Percentiles rank a stretch among this genome's conserved stretches.
phyloP scores from a whole-genome alignment of 2,329 filamentous ascomycete species.

The Atkinsonella hypoxylon region DNA sequence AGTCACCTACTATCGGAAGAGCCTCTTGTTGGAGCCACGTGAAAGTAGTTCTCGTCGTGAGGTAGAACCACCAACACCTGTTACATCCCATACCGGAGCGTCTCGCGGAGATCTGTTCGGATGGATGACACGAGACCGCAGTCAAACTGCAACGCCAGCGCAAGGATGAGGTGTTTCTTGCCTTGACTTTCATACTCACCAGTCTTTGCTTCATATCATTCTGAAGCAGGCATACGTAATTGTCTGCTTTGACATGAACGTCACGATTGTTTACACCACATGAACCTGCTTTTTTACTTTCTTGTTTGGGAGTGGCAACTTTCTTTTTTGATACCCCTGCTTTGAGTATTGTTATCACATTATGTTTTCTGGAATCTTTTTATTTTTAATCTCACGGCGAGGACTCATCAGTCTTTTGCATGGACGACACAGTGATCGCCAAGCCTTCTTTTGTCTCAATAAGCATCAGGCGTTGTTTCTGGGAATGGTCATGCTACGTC shows the following conservation, averaged over 20 bases:
- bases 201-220: not conserved
- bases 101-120: slow-evolving; percentile 32
- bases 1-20: slow-evolving; percentile 64
- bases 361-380: not conserved
- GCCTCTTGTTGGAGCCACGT: slow-evolving; percentile 69
- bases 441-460: not conserved
- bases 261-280: not conserved
- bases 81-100: slow-evolving; percentile 17
- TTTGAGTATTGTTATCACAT: not conserved
- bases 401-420: not conserved
- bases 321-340: slow-evolving; percentile 7
- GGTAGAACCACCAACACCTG: slow-evolving; percentile 20
- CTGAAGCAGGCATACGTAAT: not conserved
- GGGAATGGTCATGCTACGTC: not conserved
- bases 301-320: not conserved
- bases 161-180: slow-evolving; percentile 6
- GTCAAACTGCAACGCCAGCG: slow-evolving; percentile 15
- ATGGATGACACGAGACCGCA: slow-evolving; percentile 40
- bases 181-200: not conserved
- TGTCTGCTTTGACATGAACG: not conserved
- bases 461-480: not conserved
- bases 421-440: not conserved
- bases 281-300: not conserved
- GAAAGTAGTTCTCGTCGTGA: slow-evolving; percentile 30
- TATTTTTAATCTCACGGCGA: not conserved